Evolutionary conservation across 306 rosid species (phyloP).

Genomic region (Casuarina cunninghamiana): DNA sequence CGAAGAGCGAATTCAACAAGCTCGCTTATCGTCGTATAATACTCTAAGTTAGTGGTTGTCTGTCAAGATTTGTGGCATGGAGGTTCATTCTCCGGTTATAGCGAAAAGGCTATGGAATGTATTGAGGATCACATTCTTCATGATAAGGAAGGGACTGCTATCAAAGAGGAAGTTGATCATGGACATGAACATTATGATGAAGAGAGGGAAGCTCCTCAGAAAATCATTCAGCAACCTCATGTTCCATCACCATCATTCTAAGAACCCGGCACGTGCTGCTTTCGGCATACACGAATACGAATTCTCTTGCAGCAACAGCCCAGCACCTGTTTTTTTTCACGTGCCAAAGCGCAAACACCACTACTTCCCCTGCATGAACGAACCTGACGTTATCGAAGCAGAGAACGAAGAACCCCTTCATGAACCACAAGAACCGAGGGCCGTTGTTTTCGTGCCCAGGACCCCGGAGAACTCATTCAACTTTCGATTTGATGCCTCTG

Average conservation of each 20-base stretch:
- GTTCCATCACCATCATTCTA: slow-evolving; percentile 25
- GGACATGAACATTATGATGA: slow-evolving; percentile 56
- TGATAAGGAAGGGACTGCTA: slow-evolving; percentile 50
- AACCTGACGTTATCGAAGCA: slow-evolving; percentile 35
- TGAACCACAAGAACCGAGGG: slow-evolving; percentile 2
- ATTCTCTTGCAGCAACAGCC: slow-evolving; percentile 52
- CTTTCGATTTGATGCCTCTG: slow-evolving; percentile 29
- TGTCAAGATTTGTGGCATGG: slow-evolving; percentile 20
- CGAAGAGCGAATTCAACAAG: not conserved
- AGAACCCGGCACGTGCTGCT: slow-evolving; percentile 31
- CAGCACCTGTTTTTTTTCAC: slow-evolving; percentile 46
- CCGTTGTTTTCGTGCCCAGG: slow-evolving; percentile 32
- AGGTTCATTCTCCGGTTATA: slow-evolving; percentile 26
- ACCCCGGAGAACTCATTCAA: slow-evolving; percentile 42
- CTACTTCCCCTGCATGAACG: slow-evolving; percentile 53
- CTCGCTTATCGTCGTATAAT: not conserved
- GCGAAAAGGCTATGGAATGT: slow-evolving; percentile 50
- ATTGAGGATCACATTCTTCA: slow-evolving; percentile 45
- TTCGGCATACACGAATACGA: slow-evolving; percentile 47
- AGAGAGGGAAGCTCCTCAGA: slow-evolving; percentile 48
- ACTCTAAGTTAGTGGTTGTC: not conserved
- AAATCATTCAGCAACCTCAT: slow-evolving; percentile 46
- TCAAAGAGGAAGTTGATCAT: slow-evolving; percentile 56
- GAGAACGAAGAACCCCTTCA: not conserved
- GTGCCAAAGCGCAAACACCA: slow-evolving; percentile 42